Conservation (phyloP, 2,329 filamentous ascomycete species). For the Tothia fuscella region DNA sequence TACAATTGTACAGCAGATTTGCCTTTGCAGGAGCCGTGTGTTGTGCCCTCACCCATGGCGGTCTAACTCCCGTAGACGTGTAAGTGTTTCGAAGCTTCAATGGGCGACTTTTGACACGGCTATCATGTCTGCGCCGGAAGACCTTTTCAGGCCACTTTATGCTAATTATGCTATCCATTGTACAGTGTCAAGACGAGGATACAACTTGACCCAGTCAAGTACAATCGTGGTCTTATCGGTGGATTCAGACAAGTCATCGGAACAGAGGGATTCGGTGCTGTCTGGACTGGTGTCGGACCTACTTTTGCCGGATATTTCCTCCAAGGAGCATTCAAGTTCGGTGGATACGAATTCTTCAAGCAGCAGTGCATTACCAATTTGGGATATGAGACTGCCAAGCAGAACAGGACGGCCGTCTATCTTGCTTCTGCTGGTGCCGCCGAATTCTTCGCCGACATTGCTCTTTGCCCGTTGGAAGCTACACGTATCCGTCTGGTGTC, state of each 20-base stretch:
- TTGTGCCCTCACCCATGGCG: conserved; percentile 96
- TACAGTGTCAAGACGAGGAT: conserved; percentile 86
- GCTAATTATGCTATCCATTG: too few species aligned
- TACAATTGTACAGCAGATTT: conserved; percentile 85
- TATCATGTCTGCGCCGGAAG: too few species aligned
- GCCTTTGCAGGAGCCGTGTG: conserved; percentile 95
- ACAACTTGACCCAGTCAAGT: conserved; percentile 80
- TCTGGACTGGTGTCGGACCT: conserved; percentile 75
- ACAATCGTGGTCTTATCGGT: conserved; percentile 79
- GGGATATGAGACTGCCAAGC: conserved; percentile 54
- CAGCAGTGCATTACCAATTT: conserved; percentile 72
- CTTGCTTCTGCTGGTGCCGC: conserved; percentile 51
- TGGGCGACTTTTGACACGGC: too few species aligned
- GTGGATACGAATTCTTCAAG: conserved; percentile 96
- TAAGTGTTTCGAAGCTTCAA: too few species aligned
- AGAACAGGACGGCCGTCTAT: conserved; percentile 75
- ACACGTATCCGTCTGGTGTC: conserved; percentile 90
- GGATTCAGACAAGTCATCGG: conserved; percentile 76
- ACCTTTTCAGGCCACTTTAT: too few species aligned
- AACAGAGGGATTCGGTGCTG: conserved; percentile 74
- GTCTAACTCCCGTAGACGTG: conserved; percentile 97
- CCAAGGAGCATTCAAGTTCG: conserved; percentile 87
- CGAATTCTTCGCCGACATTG: conserved; percentile 62
- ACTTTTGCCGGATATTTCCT: conserved; percentile 88
- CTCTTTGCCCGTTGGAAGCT: conserved; percentile 83